phyloP scores from a whole-genome alignment of 2,329 filamentous ascomycete genomes.

The Colletotrichum lini region DNA sequence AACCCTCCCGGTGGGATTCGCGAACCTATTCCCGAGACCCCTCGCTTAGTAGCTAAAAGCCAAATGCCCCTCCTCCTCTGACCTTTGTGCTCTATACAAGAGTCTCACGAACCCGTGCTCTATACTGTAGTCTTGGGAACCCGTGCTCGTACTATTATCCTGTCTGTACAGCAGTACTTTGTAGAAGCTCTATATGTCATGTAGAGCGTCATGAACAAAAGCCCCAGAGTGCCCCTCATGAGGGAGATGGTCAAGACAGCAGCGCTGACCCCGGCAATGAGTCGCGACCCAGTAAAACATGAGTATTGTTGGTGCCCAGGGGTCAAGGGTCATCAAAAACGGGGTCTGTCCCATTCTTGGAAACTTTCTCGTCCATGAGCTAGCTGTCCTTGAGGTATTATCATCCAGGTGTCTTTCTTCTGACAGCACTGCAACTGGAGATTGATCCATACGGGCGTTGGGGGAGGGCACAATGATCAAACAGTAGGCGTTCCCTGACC shows the following conservation, averaged over 20 bases:
- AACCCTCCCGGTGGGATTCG: constrained; percentile 1
- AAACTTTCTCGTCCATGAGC: neutral
- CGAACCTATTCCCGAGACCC: neutral
- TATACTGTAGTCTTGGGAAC: too few relatives aligned
- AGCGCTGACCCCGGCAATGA: neutral
- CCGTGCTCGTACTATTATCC: too few relatives aligned
- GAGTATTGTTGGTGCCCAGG: neutral
- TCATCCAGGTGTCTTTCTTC: neutral
- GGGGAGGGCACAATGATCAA: neutral
- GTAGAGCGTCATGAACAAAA: too few relatives aligned
- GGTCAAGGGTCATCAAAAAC: constrained; percentile 12
- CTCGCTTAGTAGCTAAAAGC: neutral
- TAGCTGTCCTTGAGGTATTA: neutral
- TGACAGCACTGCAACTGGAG: neutral
- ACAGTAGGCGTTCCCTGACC: neutral
- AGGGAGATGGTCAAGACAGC: too few relatives aligned
- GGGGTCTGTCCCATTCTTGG: neutral
- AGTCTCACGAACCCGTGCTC: too few relatives aligned
- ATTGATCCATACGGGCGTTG: too few relatives aligned
- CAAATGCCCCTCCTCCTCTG: neutral
- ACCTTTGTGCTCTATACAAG: too few relatives aligned
- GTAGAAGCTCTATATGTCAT: neutral
- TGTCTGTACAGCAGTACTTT: too few relatives aligned
- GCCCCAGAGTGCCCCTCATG: too few relatives aligned
- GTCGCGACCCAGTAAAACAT: neutral